Base-by-base conservation (phyloP, 306 rosid species). In the Cucumis hystrix region DNA sequence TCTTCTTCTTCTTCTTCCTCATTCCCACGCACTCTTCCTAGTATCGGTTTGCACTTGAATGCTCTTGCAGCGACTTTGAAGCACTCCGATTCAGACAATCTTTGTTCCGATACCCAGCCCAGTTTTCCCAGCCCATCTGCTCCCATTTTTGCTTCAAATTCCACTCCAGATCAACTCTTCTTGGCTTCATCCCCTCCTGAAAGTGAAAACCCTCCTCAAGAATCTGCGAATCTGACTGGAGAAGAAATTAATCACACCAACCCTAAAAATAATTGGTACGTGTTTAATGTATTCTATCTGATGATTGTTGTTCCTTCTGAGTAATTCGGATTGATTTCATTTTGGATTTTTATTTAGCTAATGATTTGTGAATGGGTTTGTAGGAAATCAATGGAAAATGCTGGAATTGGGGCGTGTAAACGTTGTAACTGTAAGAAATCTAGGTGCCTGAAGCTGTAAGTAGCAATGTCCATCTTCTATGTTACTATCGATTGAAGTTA, bases 351-450 rank as follows among this genome's bases (percentile, higher is more conserved):
- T 81, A 16, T 79, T 77, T 71, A 14, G 59, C 77, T 73, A 52
- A 73, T 54, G 45, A 54, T 54, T 33, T 73, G 61, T 65, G 41
- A 69, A 51, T 79, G 81, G 18, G 70, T 73, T 81, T 87, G 83
- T 89, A 96, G 99, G 89, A 92, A 87, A 74, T 87, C 79, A 82
- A 33, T 52, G 39, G 97, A 88, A 74, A 81, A 78, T 80, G 75
- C 85, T 47, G 90, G 83, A 78, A 63, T 66, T 18, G 96, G 85
- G 80, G 66, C 92, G 16, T 91, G 97, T 83, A 91, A 90, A 80
- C 92, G 96, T 33, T 94, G 98, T 73, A 90, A 90, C 81, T 94
- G 98, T 81, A 94, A 90, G 88, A 91, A 94, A 79, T 94, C 98
- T 1, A 91, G 83, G 86, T 94, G 98, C 80, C 82, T 94, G 92